Evolutionary conservation across 2,329 filamentous ascomycete species (phyloP).

Genomic region (Moelleriella libera): DNA sequence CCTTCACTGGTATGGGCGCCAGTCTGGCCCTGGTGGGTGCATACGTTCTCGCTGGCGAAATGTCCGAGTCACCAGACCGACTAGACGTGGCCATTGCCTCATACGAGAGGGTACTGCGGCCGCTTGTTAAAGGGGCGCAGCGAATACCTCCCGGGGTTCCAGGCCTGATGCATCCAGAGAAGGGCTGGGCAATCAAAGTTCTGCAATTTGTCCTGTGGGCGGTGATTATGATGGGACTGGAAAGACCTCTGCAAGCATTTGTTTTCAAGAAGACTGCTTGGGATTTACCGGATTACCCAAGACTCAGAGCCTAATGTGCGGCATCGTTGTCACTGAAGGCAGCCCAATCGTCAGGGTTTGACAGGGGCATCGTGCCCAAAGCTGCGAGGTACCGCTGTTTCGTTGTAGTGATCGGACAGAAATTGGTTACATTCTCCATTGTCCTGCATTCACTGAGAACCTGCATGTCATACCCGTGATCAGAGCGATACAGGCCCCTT

Average conservation of each 20-base stretch:
- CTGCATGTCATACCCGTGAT: too few species aligned
- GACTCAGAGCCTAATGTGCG: neutral
- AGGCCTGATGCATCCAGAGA: neutral
- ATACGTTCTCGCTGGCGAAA: conserved; percentile 28
- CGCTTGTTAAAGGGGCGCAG: conserved; percentile 1
- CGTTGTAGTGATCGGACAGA: too few species aligned
- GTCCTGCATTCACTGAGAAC: too few species aligned
- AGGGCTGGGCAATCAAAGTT: neutral
- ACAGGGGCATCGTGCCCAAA: too few species aligned
- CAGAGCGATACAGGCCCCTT: too few species aligned
- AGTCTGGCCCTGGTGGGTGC: conserved; percentile 28
- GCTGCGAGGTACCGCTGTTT: too few species aligned
- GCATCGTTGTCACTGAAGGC: neutral
- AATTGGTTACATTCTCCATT: too few species aligned
- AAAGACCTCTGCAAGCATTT: neutral
- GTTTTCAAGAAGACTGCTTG: neutral
- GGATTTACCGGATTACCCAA: neutral
- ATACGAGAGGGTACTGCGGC: conserved; percentile 1
- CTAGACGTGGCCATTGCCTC: neutral
- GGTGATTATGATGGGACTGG: neutral
- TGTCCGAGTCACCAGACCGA: neutral
- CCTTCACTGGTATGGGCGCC: conserved; percentile 33
- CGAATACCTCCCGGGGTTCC: neutral
- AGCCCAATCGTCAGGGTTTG: too few species aligned
- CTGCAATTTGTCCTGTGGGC: neutral